Percentiles rank a stretch among this genome's conserved stretches.
Evolutionary conservation across 306 rosid genomes (phyloP).

Genomic region (Canavalia gladiata): DNA sequence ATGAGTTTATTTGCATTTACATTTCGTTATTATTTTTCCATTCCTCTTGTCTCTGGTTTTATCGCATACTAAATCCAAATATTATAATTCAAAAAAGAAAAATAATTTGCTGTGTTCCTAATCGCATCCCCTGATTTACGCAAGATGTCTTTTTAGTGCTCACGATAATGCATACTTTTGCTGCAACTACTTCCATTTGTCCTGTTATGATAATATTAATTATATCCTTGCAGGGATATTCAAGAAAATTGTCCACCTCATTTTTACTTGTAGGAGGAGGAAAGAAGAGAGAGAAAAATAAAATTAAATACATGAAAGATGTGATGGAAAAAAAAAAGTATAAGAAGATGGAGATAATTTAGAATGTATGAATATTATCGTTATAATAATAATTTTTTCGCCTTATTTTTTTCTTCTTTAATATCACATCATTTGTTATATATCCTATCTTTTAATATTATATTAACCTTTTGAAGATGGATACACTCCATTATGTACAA

Average conservation of each 20-base stretch:
- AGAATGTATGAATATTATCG: too few relatives aligned
- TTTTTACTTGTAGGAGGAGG: too few relatives aligned
- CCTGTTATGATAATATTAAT: slow-evolving; percentile 42
- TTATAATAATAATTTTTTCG: slow-evolving; percentile 10
- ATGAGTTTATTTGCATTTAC: slow-evolving; percentile 22
- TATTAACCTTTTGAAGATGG: neutral
- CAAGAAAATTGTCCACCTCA: neutral
- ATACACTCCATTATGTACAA: too few relatives aligned
- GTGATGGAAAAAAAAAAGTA: too few relatives aligned
- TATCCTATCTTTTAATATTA: too few relatives aligned
- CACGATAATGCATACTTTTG: slow-evolving; percentile 43
- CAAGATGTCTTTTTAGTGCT: slow-evolving; percentile 47
- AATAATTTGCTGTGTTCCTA: slow-evolving; percentile 7
- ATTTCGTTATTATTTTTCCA: slow-evolving; percentile 6
- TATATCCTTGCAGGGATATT: slow-evolving; percentile 36
- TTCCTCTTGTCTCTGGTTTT: neutral
- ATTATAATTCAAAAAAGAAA: slow-evolving; percentile 36
- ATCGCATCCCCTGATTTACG: slow-evolving; percentile 42
- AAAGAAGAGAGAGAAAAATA: too few relatives aligned
- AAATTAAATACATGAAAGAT: too few relatives aligned
- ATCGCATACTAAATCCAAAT: neutral
- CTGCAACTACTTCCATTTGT: slow-evolving; percentile 50
- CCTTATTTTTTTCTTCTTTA: neutral
- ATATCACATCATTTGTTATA: too few relatives aligned
- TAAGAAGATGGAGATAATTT: too few relatives aligned